phyloP scores from a whole-genome alignment of 495 filamentous ascomycete species.

The Podospora bellae-mahoneyi region DNA sequence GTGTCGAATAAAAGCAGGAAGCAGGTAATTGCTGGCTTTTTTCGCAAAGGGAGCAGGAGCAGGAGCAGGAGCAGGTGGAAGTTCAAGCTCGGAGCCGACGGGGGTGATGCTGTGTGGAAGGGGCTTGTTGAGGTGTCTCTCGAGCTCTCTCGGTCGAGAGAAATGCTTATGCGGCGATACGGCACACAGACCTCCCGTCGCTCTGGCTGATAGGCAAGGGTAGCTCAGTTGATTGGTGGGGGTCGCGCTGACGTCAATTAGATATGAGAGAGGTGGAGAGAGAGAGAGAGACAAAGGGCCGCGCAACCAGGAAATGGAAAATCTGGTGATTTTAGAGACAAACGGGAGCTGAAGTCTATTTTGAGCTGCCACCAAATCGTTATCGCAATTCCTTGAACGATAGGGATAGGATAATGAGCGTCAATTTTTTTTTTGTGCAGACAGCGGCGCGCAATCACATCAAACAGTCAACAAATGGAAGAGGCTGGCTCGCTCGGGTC shows the following conservation, averaged over 20 bases:
- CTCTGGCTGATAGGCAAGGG: background rate
- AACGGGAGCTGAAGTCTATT: background rate
- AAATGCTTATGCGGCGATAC: conserved; percentile 1
- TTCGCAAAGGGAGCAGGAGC: background rate
- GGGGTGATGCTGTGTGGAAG: background rate
- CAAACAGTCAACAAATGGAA: background rate
- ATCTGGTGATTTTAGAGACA: background rate
- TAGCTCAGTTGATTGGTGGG: background rate
- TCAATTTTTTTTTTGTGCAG: background rate
- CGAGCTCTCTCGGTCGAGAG: background rate
- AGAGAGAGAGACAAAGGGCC: conserved; percentile 1
- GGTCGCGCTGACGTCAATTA: conserved; percentile 5
- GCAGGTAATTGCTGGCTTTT: background rate
- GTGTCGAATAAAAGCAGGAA: background rate
- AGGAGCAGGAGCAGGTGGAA: background rate
- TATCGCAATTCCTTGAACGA: background rate
- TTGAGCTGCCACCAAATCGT: background rate
- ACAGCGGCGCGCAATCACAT: background rate
- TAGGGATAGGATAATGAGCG: background rate
- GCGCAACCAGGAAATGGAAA: background rate
- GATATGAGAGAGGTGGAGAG: background rate
- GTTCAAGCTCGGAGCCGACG: background rate
- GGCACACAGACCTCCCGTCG: background rate
- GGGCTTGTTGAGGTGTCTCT: background rate
- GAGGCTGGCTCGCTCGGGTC: conserved; percentile 7